Percentiles rank a stretch among this genome's conserved stretches.
These are phyloP conservation scores for Zancudomyces culisetae DNA, from an alignment of 371 early-diverging fungal genomes.

Conservation along the genomic window DNA sequence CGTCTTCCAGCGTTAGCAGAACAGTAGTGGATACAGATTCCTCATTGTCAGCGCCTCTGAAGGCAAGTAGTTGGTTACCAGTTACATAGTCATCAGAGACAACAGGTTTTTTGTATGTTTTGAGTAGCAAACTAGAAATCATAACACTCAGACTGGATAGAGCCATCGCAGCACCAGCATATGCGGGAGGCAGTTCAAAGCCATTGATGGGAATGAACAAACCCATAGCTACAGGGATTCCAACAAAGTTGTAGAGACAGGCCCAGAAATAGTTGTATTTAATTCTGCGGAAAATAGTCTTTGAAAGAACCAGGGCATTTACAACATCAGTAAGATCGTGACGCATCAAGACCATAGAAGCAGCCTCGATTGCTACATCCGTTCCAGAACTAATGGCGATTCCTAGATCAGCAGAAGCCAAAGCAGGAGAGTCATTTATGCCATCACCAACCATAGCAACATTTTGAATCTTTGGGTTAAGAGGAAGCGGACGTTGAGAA, in stretches of 20 bases:
- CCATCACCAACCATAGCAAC: conserved; percentile 98
- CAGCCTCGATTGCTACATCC: conserved; percentile 89
- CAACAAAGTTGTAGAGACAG: conserved; percentile 65
- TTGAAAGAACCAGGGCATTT: conserved; percentile 61
- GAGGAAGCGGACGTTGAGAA: not conserved
- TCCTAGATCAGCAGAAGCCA: conserved; percentile 86
- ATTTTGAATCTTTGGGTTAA: conserved; percentile 7
- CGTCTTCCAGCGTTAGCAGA: no score
- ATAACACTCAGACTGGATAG: conserved; percentile 85
- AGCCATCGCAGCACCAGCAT: conserved; percentile 89
- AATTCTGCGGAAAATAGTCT: conserved; percentile 66
- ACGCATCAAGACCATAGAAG: conserved; percentile 68
- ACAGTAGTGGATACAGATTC: no score
- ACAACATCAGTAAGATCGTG: conserved; percentile 69
- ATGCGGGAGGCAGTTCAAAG: conserved; percentile 65
- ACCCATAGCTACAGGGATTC: conserved; percentile 91
- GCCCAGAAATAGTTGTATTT: conserved; percentile 77
- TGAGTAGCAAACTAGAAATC: conserved; percentile 61
- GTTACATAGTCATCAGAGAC: no score
- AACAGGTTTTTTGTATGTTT: conserved; percentile 31
- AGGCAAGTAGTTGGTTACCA: no score
- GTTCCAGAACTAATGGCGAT: conserved; percentile 84
- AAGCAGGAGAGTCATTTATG: conserved; percentile 92
- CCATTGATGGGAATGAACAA: conserved; percentile 62
- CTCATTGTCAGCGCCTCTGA: no score